These are phyloP conservation scores for Silybum marianum DNA, from an alignment of 129 eudicot genomes.

Conservation along the genomic window DNA sequence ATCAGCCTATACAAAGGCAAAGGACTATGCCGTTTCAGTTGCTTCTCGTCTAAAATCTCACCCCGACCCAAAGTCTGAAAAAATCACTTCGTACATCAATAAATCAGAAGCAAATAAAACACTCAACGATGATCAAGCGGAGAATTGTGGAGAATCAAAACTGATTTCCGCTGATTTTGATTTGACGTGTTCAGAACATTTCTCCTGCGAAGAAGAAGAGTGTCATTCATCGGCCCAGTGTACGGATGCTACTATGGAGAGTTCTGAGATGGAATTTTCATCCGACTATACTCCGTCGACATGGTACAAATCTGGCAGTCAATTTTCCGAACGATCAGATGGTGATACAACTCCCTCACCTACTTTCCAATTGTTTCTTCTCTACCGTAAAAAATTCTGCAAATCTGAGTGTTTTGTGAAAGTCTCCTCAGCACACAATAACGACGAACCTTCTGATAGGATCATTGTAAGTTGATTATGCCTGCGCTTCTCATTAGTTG, in stretches of 20 bases:
- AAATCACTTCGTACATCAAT: conserved; percentile 13
- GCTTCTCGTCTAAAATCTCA: conserved; percentile 36
- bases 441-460: conserved; percentile 34
- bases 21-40: conserved; percentile 36
- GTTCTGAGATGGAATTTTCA: conserved; percentile 48
- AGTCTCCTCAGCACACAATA: conserved; percentile 17
- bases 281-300: conserved; percentile 60
- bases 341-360: conserved; percentile 63
- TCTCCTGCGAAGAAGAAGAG: conserved; percentile 42
- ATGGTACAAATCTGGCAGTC: conserved; percentile 80
- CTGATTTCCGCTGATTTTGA: conserved; percentile 43
- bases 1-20: conserved; percentile 21
- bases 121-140: conserved; percentile 26
- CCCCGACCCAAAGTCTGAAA: conserved; percentile 26
- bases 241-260: conserved; percentile 44
- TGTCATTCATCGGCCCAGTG: conserved; percentile 42
- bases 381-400: conserved; percentile 53
- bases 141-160: conserved; percentile 44
- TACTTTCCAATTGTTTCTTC: conserved; percentile 60
- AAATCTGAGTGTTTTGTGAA: conserved; percentile 41
- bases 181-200: conserved; percentile 70
- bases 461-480: conserved; percentile 49
- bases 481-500: not conserved
- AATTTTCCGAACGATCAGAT: conserved; percentile 72
- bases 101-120: conserved; percentile 21